Base-by-base conservation (phyloP, 495 filamentous ascomycete species). In the Emericellopsis terricola region DNA sequence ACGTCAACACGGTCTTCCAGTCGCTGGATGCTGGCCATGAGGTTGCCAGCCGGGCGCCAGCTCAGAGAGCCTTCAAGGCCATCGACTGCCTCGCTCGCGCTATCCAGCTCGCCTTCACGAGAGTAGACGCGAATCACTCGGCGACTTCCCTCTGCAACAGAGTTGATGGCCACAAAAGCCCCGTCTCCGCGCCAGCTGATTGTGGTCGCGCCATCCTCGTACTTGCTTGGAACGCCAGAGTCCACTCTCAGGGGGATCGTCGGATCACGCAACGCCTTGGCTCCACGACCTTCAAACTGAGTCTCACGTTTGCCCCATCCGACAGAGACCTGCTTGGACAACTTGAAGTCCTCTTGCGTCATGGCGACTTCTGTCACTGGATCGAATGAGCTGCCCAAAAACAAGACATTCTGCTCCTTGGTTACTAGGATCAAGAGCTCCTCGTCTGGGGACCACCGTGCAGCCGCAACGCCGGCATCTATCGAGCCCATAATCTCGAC, bases 281-380 rank as follows among this genome's bases (percentile, higher is more conserved):
- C 89, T 46, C 84, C 73, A 48, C 81, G 85, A 32, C 89, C 89
- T 48, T 93, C 79, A 47, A 97, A 97, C 55, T 97, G 89, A 4
- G 89, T 97, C 54, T 97, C 89, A 49, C 78, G 76, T 61, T 96
- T 96, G 40, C 89, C 89, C 89, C 89, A 97, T 34, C 89, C 89
- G 15, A 97, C 89, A 14, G 85, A 93, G 28, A 97, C 89, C 68
- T 97, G 89, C 50, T 81, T 83, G 1, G 89, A 96, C 1, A 72
- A 68, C 46, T 84, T 75, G 36, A 94, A 60, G 53, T 97, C 89
- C 16, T 83, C 78, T 3, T 57, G 45, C 3, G 68, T 66, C 42
- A 94, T 74, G 9, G 62, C 62, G 38, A 80, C 65, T 45, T 81
- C 76, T 5, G 73, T 64, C 35, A 91, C 69, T 44, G 75, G 75